Evolutionary conservation across 2,329 filamentous ascomycete genomes (phyloP), one percentile per base, ranked within the genome.

Genomic region (Botrytis porri): DNA sequence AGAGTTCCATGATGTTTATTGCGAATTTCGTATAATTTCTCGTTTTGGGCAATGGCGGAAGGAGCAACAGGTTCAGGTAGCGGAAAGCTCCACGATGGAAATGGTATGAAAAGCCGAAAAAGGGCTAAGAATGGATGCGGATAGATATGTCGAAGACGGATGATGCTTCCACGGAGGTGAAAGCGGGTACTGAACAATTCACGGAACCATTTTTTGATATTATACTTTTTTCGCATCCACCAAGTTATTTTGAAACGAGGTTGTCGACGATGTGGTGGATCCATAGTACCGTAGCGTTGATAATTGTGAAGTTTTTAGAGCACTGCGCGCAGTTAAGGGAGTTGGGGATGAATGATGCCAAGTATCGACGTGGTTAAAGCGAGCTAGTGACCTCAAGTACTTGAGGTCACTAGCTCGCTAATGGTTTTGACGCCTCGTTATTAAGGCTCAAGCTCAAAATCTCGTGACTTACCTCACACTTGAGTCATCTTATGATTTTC

Each of bases 401-500:
- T n/a, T n/a, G n/a, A n/a, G n/a, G n/a, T n/a, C n/a, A n/a, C n/a
- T n/a, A n/a, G n/a, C n/a, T n/a, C n/a, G n/a, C 51, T 18, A 6
- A 29, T 18, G 3, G 48, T 16, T n/a, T n/a, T n/a, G 2, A 16
- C 16, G n/a, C 51, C 14, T 29, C 32, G 3, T 9, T 57, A 29
- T 57, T 0, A 2, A 54, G n/a, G 12, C 51, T 9, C 3, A 0
- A 9, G 1, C 1, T 1, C 8, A n/a, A 7, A n/a, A 54, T n/a
- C 12, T 51, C 25, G 25, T 51, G 12, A n/a, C 12, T 51, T n/a
- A 14, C 37, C n/a, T n/a, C n/a, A n/a, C n/a, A n/a, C n/a, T n/a
- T n/a, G n/a, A n/a, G n/a, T n/a, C n/a, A n/a, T n/a, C n/a, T n/a
- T n/a, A n/a, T n/a, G n/a, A n/a, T n/a, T n/a, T n/a, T n/a, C n/a